A percentile compares a stretch with the other conserved stretches of the same genome.
Evolutionary conservation across 257 asterid species (phyloP).

Genomic region (Lithospermum erythrorhizon): DNA sequence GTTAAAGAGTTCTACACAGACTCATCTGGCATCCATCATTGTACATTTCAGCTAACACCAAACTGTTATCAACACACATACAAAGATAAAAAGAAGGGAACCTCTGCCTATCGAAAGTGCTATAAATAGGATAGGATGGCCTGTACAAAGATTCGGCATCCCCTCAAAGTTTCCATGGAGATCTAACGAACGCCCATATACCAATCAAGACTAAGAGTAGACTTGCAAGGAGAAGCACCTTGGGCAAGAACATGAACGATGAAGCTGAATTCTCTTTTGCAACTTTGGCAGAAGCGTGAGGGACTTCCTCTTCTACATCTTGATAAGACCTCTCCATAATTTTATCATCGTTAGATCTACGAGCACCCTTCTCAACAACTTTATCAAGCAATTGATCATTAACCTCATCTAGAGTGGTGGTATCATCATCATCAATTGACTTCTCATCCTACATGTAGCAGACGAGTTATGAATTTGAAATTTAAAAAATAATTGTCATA

Average conservation of each 20-base stretch:
- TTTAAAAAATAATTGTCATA: neutral
- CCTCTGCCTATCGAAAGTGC: neutral
- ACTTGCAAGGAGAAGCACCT: neutral
- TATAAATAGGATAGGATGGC: too few relatives aligned
- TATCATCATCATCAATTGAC: neutral
- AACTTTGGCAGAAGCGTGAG: neutral
- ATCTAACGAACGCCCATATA: neutral
- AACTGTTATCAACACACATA: neutral
- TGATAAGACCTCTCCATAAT: neutral
- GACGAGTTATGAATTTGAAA: neutral
- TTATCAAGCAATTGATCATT: neutral
- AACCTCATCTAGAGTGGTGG: neutral
- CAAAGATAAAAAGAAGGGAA: neutral
- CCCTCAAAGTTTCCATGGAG: neutral
- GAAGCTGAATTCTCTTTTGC: neutral
- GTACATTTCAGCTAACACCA: neutral
- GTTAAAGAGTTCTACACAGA: neutral
- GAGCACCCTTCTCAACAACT: neutral
- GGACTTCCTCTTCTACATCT: neutral
- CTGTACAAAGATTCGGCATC: neutral
- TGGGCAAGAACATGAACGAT: neutral
- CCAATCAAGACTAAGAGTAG: neutral
- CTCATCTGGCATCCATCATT: neutral
- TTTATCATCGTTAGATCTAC: neutral
- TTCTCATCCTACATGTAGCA: neutral